Evolutionary conservation across 345 rosid species (phyloP).

Genomic region (Nasturtium officinale): DNA sequence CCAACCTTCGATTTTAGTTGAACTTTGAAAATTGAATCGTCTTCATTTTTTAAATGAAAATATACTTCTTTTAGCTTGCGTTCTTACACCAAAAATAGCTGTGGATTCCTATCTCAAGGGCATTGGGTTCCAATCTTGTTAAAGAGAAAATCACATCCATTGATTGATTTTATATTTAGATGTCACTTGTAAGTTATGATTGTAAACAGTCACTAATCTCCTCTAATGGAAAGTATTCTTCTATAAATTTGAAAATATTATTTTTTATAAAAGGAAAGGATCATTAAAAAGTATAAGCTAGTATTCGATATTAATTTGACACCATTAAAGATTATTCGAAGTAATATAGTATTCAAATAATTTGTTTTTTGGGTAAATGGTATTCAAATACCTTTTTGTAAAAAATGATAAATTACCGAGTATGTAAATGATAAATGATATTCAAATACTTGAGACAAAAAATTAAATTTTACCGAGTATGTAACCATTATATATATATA

Average conservation of each 20-base stretch:
- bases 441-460: not conserved
- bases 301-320: not conserved
- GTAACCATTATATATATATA: not conserved
- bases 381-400: too few species aligned
- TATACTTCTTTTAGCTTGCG: not conserved
- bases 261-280: too few species aligned
- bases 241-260: not conserved
- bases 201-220: not conserved
- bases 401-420: too few species aligned
- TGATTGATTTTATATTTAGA: conserved; percentile 12
- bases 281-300: not conserved
- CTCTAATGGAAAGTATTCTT: conserved; percentile 12
- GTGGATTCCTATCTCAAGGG: conserved; percentile 12
- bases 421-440: too few species aligned
- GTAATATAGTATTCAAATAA: too few species aligned
- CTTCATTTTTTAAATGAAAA: not conserved
- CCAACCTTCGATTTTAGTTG: not conserved
- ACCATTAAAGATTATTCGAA: not conserved
- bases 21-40: not conserved
- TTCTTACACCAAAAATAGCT: not conserved
- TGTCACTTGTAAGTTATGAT: not conserved
- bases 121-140: conserved; percentile 28
- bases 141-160: conserved; percentile 6
- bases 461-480: not conserved
- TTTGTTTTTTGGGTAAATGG: too few species aligned